A percentile compares a stretch with the other conserved stretches of the same genome.
These are phyloP conservation scores for Cutaneotrichosporon sp. DNA, from an alignment of 1,284 basidiomycete genomes.

Conservation along the genomic window DNA sequence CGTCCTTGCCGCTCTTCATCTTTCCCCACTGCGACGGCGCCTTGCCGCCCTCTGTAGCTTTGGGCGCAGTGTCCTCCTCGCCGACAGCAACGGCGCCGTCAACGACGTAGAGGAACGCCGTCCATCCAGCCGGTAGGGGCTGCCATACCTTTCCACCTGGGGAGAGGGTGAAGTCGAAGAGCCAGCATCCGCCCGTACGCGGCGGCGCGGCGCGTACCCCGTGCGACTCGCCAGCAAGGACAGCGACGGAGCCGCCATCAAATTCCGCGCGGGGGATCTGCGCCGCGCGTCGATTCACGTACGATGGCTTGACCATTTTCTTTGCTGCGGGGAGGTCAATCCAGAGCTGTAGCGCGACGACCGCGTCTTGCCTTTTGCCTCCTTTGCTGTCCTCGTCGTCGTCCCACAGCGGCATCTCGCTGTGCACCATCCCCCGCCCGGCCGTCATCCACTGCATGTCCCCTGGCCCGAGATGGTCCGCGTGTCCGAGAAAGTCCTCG, in stretches of 20 bases:
- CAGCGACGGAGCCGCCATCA: constrained; percentile 54
- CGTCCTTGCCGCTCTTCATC: background rate
- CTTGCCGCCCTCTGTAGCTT: too few species aligned
- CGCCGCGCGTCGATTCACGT: constrained; percentile 20
- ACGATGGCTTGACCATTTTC: constrained; percentile 65
- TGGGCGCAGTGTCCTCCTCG: too few species aligned
- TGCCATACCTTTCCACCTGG: constrained; percentile 67
- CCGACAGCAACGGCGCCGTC: background rate
- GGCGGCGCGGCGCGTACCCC: constrained; percentile 52
- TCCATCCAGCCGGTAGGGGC: constrained; percentile 75
- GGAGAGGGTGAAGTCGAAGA: constrained; percentile 70
- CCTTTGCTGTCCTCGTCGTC: background rate
- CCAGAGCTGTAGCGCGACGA: constrained; percentile 82
- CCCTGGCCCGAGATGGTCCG: constrained; percentile 68
- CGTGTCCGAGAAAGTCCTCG: constrained; percentile 88
- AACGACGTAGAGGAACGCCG: constrained; percentile 70
- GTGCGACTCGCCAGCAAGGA: constrained; percentile 83
- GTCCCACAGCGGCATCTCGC: constrained; percentile 72
- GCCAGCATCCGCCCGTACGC: constrained; percentile 86
- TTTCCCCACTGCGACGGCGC: too few species aligned
- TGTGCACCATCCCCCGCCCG: constrained; percentile 62
- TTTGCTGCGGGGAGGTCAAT: constrained; percentile 79
- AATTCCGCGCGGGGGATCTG: constrained; percentile 69
- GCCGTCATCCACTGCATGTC: constrained; percentile 96
- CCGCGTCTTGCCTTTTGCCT: background rate